phyloP scores from a whole-genome alignment of 2,329 filamentous ascomycete species.

The Parastagonospora nodorum region DNA sequence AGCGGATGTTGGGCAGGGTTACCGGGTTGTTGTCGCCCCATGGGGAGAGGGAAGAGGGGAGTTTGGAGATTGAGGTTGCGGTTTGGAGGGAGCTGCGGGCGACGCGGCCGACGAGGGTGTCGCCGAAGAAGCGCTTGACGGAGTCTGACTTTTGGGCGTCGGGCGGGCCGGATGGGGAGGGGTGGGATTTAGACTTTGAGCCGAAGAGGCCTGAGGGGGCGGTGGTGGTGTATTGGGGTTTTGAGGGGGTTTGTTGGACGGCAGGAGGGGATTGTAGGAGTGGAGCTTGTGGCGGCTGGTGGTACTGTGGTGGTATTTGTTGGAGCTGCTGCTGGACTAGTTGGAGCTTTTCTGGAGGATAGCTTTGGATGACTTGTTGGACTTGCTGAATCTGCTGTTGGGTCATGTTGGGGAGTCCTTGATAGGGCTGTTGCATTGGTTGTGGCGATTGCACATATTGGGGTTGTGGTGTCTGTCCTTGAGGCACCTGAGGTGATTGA shows the following conservation, averaged over 20 bases:
- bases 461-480: slow-evolving; percentile 12
- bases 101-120: slow-evolving; percentile 44
- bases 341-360: slow-evolving; percentile 40
- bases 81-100: slow-evolving; percentile 43
- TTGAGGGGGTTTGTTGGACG: slow-evolving; percentile 21
- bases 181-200: slow-evolving; percentile 13
- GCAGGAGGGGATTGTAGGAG: slow-evolving; percentile 13
- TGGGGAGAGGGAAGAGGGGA: slow-evolving; percentile 40
- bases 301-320: slow-evolving; percentile 18
- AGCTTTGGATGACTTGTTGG: slow-evolving; percentile 34
- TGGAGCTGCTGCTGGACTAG: slow-evolving; percentile 37
- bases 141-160: slow-evolving; percentile 36
- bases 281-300: slow-evolving; percentile 11
- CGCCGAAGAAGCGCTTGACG: slow-evolving; percentile 44
- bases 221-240: slow-evolving; percentile 27
- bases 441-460: slow-evolving; percentile 15
- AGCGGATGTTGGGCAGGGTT: slow-evolving; percentile 46
- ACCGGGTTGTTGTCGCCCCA: slow-evolving; percentile 50
- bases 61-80: slow-evolving; percentile 39
- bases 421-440: slow-evolving; percentile 20
- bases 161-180: slow-evolving; percentile 22
- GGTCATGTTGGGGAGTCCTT: slow-evolving; percentile 29
- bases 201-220: slow-evolving; percentile 34
- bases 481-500: not conserved
- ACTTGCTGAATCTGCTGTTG: slow-evolving; percentile 36